These are phyloP conservation scores for Sextonia rubra DNA, from an alignment of 164 flowering plant genomes.

Conservation along the genomic window DNA sequence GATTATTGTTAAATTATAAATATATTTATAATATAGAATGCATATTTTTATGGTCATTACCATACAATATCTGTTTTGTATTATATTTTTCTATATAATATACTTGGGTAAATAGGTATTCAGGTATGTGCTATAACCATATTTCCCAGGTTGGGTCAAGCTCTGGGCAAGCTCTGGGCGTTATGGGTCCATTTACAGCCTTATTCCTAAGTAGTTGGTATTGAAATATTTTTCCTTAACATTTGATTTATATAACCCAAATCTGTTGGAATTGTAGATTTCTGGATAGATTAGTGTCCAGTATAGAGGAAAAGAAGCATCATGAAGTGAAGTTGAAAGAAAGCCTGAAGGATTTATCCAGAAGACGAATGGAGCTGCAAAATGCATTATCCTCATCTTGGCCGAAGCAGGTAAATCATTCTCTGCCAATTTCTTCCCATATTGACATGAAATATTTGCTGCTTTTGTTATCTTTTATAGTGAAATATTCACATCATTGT, in stretches of 20 bases:
- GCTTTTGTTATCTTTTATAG: neutral
- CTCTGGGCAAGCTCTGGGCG: neutral
- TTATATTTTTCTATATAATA: too few species aligned
- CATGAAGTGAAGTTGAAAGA: conserved; percentile 84
- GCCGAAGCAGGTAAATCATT: conserved; percentile 78
- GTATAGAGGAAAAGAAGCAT: conserved; percentile 85
- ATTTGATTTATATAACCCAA: conserved; percentile 1
- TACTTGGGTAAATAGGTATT: too few species aligned
- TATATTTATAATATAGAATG: too few species aligned
- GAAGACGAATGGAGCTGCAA: conserved; percentile 88
- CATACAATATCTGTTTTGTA: too few species aligned
- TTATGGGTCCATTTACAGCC: too few species aligned
- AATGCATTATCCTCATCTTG: conserved; percentile 81
- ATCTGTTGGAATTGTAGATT: conserved; percentile 45
- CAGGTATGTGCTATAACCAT: too few species aligned
- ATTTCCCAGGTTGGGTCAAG: neutral
- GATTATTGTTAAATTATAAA: too few species aligned
- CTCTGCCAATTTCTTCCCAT: neutral
- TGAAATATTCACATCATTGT: neutral
- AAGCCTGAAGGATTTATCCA: conserved; percentile 68
- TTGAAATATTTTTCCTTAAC: neutral
- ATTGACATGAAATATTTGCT: neutral
- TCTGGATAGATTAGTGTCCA: conserved; percentile 70
- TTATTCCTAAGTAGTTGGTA: too few species aligned
- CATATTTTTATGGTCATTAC: too few species aligned